phyloP scores from a whole-genome alignment of 352 stramenopile genomes.

The Nothophytophthora sp. region DNA sequence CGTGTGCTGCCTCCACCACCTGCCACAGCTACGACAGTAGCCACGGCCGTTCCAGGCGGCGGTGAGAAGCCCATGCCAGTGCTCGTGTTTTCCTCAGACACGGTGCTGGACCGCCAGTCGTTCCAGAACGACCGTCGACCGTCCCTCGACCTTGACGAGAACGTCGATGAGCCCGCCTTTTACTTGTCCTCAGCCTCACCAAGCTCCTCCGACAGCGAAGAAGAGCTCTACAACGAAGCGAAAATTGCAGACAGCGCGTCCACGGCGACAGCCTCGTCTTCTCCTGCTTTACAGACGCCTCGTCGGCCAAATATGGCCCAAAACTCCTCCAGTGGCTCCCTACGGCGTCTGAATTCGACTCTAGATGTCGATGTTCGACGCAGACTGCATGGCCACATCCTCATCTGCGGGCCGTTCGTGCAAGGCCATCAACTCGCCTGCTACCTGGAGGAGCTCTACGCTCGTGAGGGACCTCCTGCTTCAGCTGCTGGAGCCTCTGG shows the following conservation, averaged over 20 bases:
- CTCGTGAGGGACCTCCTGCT: slow-evolving; percentile 12
- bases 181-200: background rate
- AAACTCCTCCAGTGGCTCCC: background rate
- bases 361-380: slow-evolving; percentile 7
- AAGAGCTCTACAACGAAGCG: background rate
- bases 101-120: slow-evolving; percentile 52
- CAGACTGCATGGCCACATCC: slow-evolving; percentile 36
- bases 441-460: slow-evolving; percentile 46
- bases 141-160: slow-evolving; percentile 25
- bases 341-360: slow-evolving; percentile 20
- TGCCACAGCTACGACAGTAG: background rate
- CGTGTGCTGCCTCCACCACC: background rate
- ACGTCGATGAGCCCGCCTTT: background rate
- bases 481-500: background rate
- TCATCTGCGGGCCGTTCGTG: slow-evolving; percentile 48
- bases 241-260: background rate
- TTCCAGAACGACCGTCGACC: slow-evolving; percentile 23
- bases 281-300: background rate
- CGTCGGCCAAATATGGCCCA: too few species aligned
- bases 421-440: slow-evolving; percentile 40
- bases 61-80: slow-evolving; percentile 17
- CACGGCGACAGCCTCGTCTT: background rate
- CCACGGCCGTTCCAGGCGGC: background rate
- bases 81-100: slow-evolving; percentile 51
- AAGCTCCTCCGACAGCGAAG: background rate